Evolutionary conservation across 2,329 filamentous ascomycete species (phyloP).

Genomic region (Ascochyta viciae-villosae): DNA sequence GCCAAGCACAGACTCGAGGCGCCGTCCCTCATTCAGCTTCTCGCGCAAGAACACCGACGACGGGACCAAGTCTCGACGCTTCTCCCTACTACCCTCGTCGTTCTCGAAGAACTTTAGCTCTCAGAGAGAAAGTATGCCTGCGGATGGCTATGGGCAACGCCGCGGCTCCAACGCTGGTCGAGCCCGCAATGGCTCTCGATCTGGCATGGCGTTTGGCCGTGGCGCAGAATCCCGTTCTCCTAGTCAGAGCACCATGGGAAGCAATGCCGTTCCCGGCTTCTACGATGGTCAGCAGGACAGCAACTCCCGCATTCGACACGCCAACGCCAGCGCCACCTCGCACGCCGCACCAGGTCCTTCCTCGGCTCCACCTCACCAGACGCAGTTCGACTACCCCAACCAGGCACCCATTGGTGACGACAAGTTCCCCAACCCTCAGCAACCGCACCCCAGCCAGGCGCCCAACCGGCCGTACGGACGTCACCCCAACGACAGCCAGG

Average conservation of each 20-base stretch:
- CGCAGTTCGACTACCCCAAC: conserved; percentile 41
- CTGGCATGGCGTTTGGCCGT: conserved; percentile 54
- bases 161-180: conserved; percentile 39
- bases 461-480: conserved; percentile 35
- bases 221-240: conserved; percentile 51
- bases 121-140: conserved; percentile 45
- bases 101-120: conserved; percentile 55
- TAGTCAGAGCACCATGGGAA: conserved; percentile 55
- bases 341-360: conserved; percentile 33
- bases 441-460: conserved; percentile 39
- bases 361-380: conserved; percentile 47
- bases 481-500: conserved; percentile 46
- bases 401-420: conserved; percentile 43
- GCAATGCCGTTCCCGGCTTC: conserved; percentile 50
- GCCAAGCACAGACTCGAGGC: conserved; percentile 57
- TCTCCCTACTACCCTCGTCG: conserved; percentile 59
- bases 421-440: conserved; percentile 45
- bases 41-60: conserved; percentile 54
- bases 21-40: conserved; percentile 59
- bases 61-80: conserved; percentile 53
- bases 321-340: conserved; percentile 21
- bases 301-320: conserved; percentile 32
- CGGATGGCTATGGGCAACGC: conserved; percentile 32
- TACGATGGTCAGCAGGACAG: conserved; percentile 51
- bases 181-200: conserved; percentile 43